Conservation (phyloP, 129 eudicot genomes). For the Calendula officinalis region DNA sequence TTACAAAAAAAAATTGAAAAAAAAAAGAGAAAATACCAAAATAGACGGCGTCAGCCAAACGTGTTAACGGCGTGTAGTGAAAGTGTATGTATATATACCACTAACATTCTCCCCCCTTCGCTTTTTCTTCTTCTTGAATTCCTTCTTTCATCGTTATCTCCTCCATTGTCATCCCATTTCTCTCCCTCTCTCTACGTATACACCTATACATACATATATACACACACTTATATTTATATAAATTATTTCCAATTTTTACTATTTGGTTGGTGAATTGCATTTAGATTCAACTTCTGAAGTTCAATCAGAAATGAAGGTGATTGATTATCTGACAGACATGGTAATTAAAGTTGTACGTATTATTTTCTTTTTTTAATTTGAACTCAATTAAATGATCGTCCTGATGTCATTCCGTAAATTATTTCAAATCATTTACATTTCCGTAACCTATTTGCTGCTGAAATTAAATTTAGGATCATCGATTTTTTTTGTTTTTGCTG, state of each 20-base stretch:
- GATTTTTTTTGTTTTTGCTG: background rate
- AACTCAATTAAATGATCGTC: conserved; percentile 12
- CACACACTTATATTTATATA: background rate
- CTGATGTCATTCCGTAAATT: conserved; percentile 3
- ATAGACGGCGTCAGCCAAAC: conserved; percentile 15
- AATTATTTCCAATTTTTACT: background rate
- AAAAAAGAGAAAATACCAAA: conserved; percentile 2
- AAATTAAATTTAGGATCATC: conserved; percentile 12
- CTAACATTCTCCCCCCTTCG: conserved; percentile 18
- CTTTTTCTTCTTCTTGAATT: conserved; percentile 12
- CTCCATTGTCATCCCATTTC: background rate
- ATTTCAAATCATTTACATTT: conserved; percentile 22
- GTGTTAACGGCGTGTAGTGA: conserved; percentile 19
- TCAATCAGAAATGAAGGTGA: conserved; percentile 28
- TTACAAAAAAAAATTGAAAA: background rate
- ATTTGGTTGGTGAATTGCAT: conserved; percentile 38
- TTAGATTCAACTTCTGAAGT: conserved; percentile 17
- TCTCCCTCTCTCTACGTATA: conserved; percentile 8
- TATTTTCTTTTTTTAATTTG: background rate
- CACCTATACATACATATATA: background rate
- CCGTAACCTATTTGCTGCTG: conserved; percentile 6
- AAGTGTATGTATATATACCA: conserved; percentile 35
- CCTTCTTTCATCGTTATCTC: conserved; percentile 26
- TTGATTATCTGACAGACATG: conserved; percentile 24
- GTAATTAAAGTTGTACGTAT: conserved; percentile 7